Evolutionary conservation across 306 rosid genomes (phyloP).

Genomic region (Luffa aegyptiaca): DNA sequence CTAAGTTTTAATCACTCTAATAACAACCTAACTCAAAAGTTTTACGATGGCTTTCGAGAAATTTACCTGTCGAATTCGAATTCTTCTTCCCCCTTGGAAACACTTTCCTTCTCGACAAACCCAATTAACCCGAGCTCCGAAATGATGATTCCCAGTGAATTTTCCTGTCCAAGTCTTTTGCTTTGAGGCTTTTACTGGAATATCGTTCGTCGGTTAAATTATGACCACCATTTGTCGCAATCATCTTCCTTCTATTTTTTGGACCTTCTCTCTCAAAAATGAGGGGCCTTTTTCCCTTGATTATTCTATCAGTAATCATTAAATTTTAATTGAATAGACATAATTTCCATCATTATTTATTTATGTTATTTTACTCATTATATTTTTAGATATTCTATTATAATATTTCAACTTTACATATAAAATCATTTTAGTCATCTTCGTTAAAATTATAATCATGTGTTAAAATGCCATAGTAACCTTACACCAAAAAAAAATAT

Average conservation of each 20-base stretch:
- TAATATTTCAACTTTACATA: background rate
- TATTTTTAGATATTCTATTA: background rate
- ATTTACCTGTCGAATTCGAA: conserved; percentile 1
- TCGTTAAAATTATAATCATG: background rate
- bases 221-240: conserved; percentile 13
- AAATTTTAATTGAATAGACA: background rate
- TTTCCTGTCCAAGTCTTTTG: background rate
- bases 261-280: background rate
- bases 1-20: conserved; percentile 7
- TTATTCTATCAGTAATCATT: conserved; percentile 1
- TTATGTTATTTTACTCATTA: background rate
- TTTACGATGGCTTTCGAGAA: background rate
- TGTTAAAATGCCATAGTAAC: no score
- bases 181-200: background rate
- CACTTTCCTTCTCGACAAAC: conserved; percentile 1
- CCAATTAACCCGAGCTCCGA: conserved; percentile 3
- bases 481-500: no score
- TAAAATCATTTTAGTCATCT: background rate
- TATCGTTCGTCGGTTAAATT: background rate
- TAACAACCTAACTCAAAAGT: conserved; percentile 11
- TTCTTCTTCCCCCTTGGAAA: background rate
- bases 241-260: background rate
- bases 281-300: background rate
- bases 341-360: background rate
- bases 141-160: conserved; percentile 7